Base-by-base conservation (phyloP, 225 moss, liverwort and hornwort genomes). In the Pseudisothecium myosuroides region DNA sequence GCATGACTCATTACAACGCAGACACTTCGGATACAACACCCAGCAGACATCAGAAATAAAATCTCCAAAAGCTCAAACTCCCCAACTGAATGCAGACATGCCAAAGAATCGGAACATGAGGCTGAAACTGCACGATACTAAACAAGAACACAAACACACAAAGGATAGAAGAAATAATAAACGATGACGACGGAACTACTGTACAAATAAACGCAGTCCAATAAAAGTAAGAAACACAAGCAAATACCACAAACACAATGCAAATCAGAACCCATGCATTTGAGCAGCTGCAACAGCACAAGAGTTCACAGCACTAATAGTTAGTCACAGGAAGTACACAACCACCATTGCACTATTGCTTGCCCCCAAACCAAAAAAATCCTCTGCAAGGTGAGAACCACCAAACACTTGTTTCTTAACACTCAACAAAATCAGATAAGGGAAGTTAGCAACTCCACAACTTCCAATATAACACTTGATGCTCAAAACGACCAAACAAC, bases 251-350 rank as follows among this genome's bases (percentile, higher is more conserved):
- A 61, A 61, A 9, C 9, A 13, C 9, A 12, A 43, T 9, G 21
- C 13, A 21, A 31, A 3, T 19, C 80, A 58, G 18, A 39, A 39
- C 1, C 7, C 18, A 58, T 8, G 58, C 39, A 58, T 19, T n/a
- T 0, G 12, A 11, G 11, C 13, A 4, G 3, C 58, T 18, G 2
- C 16, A n/a, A 0, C 12, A 39, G 0, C 31, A 39, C 11, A 10
- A 45, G 9, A 24, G 8, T 12, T 56, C 58, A 26, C 18, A 50
- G 13, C 34, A 50, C 50, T 7, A 26, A 22, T 24, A n/a, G 3
- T 1, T 5, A 27, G 27, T n/a, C 27, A 10, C 14, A 56, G 11
- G 8, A 56, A 41, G 19, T 3, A 41, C 3, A 59, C 17, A 7
- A 18, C 10, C 0, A 56, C 4, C 3, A 39, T 0, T 27, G 58